A percentile compares a stretch with the other conserved stretches of the same genome.
Evolutionary conservation across 2,329 filamentous ascomycete species (phyloP).

Genomic region (Sclerotinia minor): DNA sequence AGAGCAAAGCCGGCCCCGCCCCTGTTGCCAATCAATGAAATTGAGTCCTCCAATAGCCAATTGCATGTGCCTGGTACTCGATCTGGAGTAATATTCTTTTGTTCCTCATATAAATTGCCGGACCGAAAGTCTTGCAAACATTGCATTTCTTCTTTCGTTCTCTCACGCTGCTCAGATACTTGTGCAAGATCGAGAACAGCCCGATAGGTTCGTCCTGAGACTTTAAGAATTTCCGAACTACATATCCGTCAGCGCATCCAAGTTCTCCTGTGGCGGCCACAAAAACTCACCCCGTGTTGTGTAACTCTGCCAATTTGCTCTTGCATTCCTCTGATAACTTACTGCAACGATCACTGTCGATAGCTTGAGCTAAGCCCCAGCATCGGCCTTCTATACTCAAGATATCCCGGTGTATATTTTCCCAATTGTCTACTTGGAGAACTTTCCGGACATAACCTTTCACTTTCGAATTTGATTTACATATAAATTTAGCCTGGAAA

Average conservation of each 20-base stretch:
- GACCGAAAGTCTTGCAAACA: constrained; percentile 6
- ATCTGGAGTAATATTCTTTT: neutral
- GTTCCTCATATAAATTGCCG: neutral
- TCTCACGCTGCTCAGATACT: neutral
- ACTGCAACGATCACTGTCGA: neutral
- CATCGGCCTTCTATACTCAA: neutral
- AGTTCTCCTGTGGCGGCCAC: too few species aligned
- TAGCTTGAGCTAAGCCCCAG: neutral
- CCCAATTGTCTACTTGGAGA: neutral
- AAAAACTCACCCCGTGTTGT: neutral
- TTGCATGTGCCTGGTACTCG: neutral
- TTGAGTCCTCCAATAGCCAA: neutral
- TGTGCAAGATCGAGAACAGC: neutral
- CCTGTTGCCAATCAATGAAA: neutral
- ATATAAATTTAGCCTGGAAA: constrained; percentile 6
- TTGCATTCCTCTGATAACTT: neutral
- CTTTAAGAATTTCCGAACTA: neutral
- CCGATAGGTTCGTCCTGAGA: neutral
- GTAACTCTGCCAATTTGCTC: neutral
- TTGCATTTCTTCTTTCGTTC: neutral
- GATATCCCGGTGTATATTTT: neutral
- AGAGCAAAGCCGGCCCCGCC: neutral
- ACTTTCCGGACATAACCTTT: constrained; percentile 6
- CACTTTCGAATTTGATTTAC: neutral
- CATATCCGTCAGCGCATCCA: neutral